Evolutionary conservation across 208 protist species (phyloP).

Genomic region (Trypanosoma avium): DNA sequence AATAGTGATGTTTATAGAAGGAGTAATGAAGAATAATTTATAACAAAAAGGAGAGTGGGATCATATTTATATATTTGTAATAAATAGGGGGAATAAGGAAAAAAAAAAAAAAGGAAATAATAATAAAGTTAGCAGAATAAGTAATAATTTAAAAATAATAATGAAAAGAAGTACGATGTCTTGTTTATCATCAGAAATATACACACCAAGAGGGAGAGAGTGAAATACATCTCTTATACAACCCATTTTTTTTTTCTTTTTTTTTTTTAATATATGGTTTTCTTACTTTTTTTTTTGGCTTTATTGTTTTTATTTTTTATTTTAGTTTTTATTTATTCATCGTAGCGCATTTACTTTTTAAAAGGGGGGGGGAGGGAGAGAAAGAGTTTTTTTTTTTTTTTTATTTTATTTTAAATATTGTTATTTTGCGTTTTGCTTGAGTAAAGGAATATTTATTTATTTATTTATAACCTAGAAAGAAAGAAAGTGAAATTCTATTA

Average conservation of each 20-base stretch:
- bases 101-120: constrained; percentile 12
- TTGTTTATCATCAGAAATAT: too few relatives aligned
- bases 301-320: not conserved
- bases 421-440: too few relatives aligned
- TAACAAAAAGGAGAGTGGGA: too few relatives aligned
- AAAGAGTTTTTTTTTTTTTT: constrained; percentile 10
- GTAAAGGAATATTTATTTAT: too few relatives aligned
- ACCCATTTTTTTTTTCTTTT: not conserved
- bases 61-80: too few relatives aligned
- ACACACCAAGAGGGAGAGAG: not conserved
- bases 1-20: constrained; percentile 14
- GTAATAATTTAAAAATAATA: not conserved
- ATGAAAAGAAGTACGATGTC: too few relatives aligned
- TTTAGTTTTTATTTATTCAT: not conserved
- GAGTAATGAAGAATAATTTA: constrained; percentile 10
- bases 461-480: too few relatives aligned
- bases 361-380: too few relatives aligned
- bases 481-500: too few relatives aligned
- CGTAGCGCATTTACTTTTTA: not conserved
- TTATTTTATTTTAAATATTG: not conserved
- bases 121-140: constrained; percentile 39
- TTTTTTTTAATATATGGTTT: constrained; percentile 4
- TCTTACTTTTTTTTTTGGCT: constrained; percentile 6
- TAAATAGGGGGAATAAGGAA: constrained; percentile 8
- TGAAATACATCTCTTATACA: not conserved